Base-by-base conservation (phyloP, 176 grass and related monocot species). In the Zoysia japonica region DNA sequence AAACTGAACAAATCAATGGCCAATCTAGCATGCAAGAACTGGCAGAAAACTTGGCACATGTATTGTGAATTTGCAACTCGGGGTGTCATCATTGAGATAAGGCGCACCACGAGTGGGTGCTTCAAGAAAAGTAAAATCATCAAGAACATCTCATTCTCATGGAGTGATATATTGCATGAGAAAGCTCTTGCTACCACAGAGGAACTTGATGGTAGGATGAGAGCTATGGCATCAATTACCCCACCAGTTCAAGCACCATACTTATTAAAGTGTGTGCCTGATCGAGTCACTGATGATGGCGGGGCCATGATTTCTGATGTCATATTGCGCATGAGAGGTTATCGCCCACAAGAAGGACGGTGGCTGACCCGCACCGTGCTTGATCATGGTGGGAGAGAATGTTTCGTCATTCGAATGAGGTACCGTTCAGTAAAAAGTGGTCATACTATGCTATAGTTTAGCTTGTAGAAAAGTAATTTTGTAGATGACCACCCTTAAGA, bases 301-400 rank as follows among this genome's bases (percentile, higher is more conserved):
- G 94, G 94, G 47, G 91, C 91, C 35, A 97, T 97, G 91, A 82
- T 97, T 90, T 97, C 89, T 85, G 94, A 97, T 75, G 89, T 97
- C 69, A 86, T 97, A 88, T 79, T 97, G 71, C 83, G 80, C 68
- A 93, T 87, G 83, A 94, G 85, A 67, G 65, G 81, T 10, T 94
- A 94, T 52, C 87, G 77, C 35, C 91, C 91, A 2, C 94, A 97
- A 82, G 89, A 94, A 89, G 91, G 94, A 37, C 85, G 91, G n/a
- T 97, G 89, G 91, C 70, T 97, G 54, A 91, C 94, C 54, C 92
- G 91, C 35, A 97, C 91, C 0, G 91, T 97, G 9, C 94, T 97
- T 80, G 91, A 94, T 90, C 88, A 97, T 37, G 40, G 83, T 73
- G 82, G 91, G 65, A 94, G 69, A 78, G 94, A 97, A 72, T 97